Base-by-base conservation (phyloP, 2,329 filamentous ascomycete genomes). In the Elsinoe fawcettii region DNA sequence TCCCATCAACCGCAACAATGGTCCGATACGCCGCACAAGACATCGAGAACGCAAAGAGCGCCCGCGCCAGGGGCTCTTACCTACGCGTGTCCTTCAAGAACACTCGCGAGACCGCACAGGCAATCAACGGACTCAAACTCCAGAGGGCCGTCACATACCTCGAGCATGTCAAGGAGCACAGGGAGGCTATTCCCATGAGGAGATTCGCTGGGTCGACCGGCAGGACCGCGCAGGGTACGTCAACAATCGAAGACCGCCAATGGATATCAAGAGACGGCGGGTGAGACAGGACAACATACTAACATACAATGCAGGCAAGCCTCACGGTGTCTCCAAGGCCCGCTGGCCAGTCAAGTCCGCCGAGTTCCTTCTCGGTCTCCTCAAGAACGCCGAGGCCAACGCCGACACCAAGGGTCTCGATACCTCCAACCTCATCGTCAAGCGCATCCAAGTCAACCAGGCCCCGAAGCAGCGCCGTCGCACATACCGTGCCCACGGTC, bases 401-500 rank as follows among this genome's bases (percentile, higher is more conserved):
- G 90, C 90, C 75, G 91, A 96, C 71, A 88, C 88, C 77, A 96
- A 96, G 84, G 90, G 91, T 72, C 89, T 96, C 73, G 90, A 99
- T 80, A 97, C 91, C 74, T 86, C 86, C 80, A 95, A 95, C 84
- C 83, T 99, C 74, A 80, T 97, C 75, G 88, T 99, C 81, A 96
- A 96, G 89, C 95, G 96, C 88, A 99, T 99, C 81, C 93, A 99
- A 83, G 93, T 99, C 84, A 99, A 99, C 89, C 93, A 99, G 84
- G 95, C 93, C 70, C 93, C 93, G 73, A 97, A 97, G 87, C 92
- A 97, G 84, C 87, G 93, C 76, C 86, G 93, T 81, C 87, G 93
- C 78, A 99, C 93, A 75, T 99, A 99, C 88, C 91, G 93, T 86
- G 95, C 95, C 66, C 93, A 99, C 85, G 93, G 93, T 86, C 90